phyloP scores from a whole-genome alignment of 106 monocot species.

The Posidonia australis region DNA sequence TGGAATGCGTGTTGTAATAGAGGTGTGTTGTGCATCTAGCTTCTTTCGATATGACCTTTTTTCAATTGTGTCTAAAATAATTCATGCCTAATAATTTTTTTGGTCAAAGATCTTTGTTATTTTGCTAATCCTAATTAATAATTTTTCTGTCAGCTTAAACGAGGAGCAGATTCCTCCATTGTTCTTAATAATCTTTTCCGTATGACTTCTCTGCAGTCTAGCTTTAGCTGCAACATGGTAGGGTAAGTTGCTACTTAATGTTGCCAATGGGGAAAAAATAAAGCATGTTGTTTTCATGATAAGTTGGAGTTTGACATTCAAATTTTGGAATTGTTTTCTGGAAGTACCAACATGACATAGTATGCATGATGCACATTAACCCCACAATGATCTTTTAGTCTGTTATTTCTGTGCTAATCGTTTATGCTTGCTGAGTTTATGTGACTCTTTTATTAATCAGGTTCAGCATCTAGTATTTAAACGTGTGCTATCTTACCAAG shows the following conservation, averaged over 20 bases:
- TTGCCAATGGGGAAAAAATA: too few species aligned
- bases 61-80: background rate
- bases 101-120: background rate
- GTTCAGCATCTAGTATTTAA: too few species aligned
- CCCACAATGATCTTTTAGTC: too few species aligned
- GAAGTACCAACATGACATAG: too few species aligned
- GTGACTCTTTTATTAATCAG: too few species aligned
- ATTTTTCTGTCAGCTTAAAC: conserved; percentile 58
- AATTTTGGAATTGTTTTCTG: too few species aligned
- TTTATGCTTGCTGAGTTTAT: too few species aligned
- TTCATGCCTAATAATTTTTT: background rate
- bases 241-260: conserved; percentile 40
- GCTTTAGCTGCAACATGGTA: conserved; percentile 99
- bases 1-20: conserved; percentile 97
- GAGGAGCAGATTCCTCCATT: conserved; percentile 58
- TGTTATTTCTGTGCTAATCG: too few species aligned
- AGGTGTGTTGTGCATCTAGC: conserved; percentile 36
- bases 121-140: background rate
- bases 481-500: too few species aligned
- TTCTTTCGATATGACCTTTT: background rate
- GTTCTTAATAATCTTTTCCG: conserved; percentile 95
- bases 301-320: too few species aligned
- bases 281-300: too few species aligned
- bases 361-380: too few species aligned
- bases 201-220: conserved; percentile 83